Percentiles rank a stretch among this genome's conserved stretches.
phyloP scores from a whole-genome alignment of 2,329 filamentous ascomycete genomes.

The Ophiostoma novo-ulmi region DNA sequence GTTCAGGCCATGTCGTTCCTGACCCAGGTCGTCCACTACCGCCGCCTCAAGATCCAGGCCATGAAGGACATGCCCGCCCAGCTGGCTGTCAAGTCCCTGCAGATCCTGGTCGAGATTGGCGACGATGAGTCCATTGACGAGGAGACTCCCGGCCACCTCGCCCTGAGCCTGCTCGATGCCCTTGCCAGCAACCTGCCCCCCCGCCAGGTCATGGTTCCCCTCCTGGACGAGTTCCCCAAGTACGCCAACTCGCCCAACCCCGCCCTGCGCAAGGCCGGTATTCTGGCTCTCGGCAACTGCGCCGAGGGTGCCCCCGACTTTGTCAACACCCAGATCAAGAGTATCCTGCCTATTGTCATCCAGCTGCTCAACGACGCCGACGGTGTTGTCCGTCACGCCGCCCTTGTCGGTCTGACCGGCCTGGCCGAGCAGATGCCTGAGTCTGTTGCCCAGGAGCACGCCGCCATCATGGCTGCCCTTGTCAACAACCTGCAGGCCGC shows the following conservation, averaged over 20 bases:
- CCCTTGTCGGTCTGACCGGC: slow-evolving; percentile 80
- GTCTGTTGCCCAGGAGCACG: slow-evolving; percentile 80
- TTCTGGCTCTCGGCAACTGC: slow-evolving; percentile 85
- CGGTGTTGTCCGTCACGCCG: slow-evolving; percentile 75
- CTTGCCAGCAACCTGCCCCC: slow-evolving; percentile 84
- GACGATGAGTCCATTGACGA: slow-evolving; percentile 77
- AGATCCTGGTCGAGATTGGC: slow-evolving; percentile 85
- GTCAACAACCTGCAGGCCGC: slow-evolving; percentile 86
- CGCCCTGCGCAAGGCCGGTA: slow-evolving; percentile 80
- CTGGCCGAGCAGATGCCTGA: slow-evolving; percentile 91
- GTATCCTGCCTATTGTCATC: slow-evolving; percentile 79
- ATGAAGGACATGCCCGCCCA: slow-evolving; percentile 78
- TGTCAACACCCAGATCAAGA: slow-evolving; percentile 83
- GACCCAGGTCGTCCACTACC: slow-evolving; percentile 84
- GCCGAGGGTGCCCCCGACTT: slow-evolving; percentile 97
- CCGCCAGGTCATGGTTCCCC: slow-evolving; percentile 86
- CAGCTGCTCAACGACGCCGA: slow-evolving; percentile 80
- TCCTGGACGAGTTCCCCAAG: slow-evolving; percentile 77
- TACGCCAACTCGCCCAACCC: slow-evolving; percentile 72
- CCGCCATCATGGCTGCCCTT: slow-evolving; percentile 74
- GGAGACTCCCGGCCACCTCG: slow-evolving; percentile 76
- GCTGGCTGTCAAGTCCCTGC: slow-evolving; percentile 79
- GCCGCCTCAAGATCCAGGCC: slow-evolving; percentile 91
- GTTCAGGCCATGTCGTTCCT: slow-evolving; percentile 90
- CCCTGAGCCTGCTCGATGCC: slow-evolving; percentile 81